Base-by-base conservation (phyloP, 75 land plant species). In the Picea glauca region DNA sequence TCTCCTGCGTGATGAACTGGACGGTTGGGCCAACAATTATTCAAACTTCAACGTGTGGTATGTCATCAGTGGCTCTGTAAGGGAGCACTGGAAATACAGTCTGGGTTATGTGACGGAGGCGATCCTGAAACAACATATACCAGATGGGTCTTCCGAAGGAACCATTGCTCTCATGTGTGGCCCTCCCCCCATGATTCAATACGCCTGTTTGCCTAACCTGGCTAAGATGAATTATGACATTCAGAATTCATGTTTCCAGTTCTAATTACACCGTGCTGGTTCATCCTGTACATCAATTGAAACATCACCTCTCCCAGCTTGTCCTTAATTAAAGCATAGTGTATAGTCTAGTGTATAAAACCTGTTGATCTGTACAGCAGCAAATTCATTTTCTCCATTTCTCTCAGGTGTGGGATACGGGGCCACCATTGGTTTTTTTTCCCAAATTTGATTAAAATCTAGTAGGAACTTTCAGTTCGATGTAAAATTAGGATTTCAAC, bases 21-120 rank as follows among this genome's bases (percentile, higher is more conserved):
- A 97, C 57, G 79, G 5, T 13, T 88, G 93, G 92, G 87, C 93
- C 32, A 33, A 30, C 31, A 74, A 85, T 38, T 68, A 88, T 60
- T 75, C 80, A 40, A 81, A 86, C 77, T 81, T 97, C 60, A 87
- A 86, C 64, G 91, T 97, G 33, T 97, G 99, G 94, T 97, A 97
- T 58, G 98, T 96, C 72, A 85, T 97, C 23, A 66, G 74, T 56
- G 68, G 81, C 57, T 20, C 78, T 15, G 72, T 23, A 2, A 83
- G 77, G n/a, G 89, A 86, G 18, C 84, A 68, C 3, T 95, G 99
- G 99, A 68, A 65, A 15, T 90, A 88, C 72, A 90, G 93, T 43
- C 18, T 67, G n/a, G 99, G 98, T 13, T 78, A 76, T 74, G 66
- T 97, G 17, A 79, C 79, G 3, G 98, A 93, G 83, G 78, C 75